Evolutionary conservation across 228 moss, liverwort and hornwort species (phyloP), one percentile per base, ranked within the genome.

Genomic region (Sphagnum magellanicum): DNA sequence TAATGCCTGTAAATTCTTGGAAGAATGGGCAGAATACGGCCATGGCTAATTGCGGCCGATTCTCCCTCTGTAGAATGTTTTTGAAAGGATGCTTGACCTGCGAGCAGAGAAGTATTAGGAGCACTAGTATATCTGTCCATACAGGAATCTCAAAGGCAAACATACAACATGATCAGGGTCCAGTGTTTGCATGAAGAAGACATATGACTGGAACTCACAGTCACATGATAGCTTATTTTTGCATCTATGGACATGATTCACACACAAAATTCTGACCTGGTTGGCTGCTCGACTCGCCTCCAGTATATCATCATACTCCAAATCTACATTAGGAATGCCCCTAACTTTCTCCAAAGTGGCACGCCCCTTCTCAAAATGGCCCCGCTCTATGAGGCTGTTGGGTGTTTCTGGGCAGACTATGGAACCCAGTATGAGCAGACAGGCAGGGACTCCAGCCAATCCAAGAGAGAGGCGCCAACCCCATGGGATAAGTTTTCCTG

Each of bases 381-480:
- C 78, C 48, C 84, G 73, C 50, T 88, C 79, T 60, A 84, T 81
- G 49, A 88, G 70, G 70, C 79, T 79, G 57, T 88, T 88, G 9
- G 84, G 84, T 0, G 88, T 88, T 13, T 88, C 82, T 0, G 84
- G 82, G 50, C 77, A 79, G 12, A 88, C 68, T 7, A 84, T 0
- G 0, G 81, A 81, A 0, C 88, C 88, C 0, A 77, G 10, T 0
- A 70, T 75, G 5, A 88, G 79, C 5, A 88, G 5, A 0, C 9
- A 0, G 0, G 84, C 84, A 4, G 88, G 84, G 5, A 84, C 82
- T 2, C 61, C 82, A 0, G 88, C 88, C 8, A 88, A 52, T 0
- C 84, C 88, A 5, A 88, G 70, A 5, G 82, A 88, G 10, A 84
- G 6, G 0, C 84, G 75, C 84, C 84, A 88, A 1, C 88, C 82